Evolutionary conservation across 208 protist species (phyloP).

Genomic region (Porcisia hertigi): DNA sequence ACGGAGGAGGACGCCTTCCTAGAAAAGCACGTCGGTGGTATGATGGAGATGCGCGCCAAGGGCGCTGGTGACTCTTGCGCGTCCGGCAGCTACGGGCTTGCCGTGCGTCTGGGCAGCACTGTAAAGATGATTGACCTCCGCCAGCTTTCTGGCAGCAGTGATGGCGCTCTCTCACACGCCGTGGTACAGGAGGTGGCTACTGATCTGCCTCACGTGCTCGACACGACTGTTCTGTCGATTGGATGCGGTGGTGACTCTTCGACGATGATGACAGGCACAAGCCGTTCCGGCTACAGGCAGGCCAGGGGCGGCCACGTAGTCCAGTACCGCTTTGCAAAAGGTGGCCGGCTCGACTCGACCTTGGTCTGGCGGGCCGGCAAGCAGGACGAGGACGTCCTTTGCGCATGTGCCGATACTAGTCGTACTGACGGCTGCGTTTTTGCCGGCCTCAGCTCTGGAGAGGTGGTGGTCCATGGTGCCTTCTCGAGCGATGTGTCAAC

Average conservation of each 20-base stretch:
- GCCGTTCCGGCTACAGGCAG: slow-evolving; percentile 46
- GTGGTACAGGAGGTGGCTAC: slow-evolving; percentile 12
- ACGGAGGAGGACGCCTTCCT: slow-evolving; percentile 14
- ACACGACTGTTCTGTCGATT: slow-evolving; percentile 44
- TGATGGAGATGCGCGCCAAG: slow-evolving; percentile 44
- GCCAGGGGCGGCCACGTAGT: slow-evolving; percentile 69
- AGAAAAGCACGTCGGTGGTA: slow-evolving; percentile 70
- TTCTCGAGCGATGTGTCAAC: background rate
- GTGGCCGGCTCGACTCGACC: slow-evolving; percentile 1
- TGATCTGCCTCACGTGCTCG: slow-evolving; percentile 37
- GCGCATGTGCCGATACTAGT: slow-evolving; percentile 45
- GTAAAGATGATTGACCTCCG: slow-evolving; percentile 66
- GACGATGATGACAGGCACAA: slow-evolving; percentile 58
- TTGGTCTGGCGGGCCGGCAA: slow-evolving; percentile 40
- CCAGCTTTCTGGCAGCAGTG: slow-evolving; percentile 9
- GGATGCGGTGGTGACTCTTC: slow-evolving; percentile 14
- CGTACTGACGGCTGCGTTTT: slow-evolving; percentile 41
- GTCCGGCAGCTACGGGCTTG: slow-evolving; percentile 29
- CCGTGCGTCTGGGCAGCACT: slow-evolving; percentile 39
- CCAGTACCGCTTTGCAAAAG: slow-evolving; percentile 28
- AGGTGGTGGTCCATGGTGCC: slow-evolving; percentile 51
- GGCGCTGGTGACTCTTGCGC: background rate
- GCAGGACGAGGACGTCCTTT: slow-evolving; percentile 66
- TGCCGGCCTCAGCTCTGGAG: slow-evolving; percentile 59
- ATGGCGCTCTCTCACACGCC: background rate